These are phyloP conservation scores for Cicer cuneatum DNA, from an alignment of 306 rosid species.

Conservation along the genomic window DNA sequence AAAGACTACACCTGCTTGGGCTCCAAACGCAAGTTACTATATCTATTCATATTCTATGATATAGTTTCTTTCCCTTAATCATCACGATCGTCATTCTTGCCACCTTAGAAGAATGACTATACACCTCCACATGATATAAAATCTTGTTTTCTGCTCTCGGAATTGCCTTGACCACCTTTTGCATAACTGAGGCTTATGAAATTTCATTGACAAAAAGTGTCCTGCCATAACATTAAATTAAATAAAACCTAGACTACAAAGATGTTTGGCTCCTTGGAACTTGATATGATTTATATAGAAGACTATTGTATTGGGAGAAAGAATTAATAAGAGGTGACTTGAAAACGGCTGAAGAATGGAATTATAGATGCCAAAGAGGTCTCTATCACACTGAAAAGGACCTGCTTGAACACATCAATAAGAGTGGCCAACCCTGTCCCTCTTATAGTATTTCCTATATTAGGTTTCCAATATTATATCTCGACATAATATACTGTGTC, in stretches of 20 bases:
- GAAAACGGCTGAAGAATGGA: conserved; percentile 45
- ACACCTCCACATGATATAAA: conserved; percentile 74
- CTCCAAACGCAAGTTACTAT: too few species aligned
- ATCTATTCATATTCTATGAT: too few species aligned
- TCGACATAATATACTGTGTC: too few species aligned
- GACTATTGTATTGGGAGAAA: conserved; percentile 28
- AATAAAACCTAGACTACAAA: too few species aligned
- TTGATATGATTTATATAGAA: conserved; percentile 29
- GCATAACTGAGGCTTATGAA: conserved; percentile 47
- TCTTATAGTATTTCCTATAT: neutral
- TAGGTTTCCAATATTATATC: too few species aligned
- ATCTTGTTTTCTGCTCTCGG: conserved; percentile 58
- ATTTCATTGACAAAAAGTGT: conserved; percentile 38
- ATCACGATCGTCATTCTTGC: conserved; percentile 45
- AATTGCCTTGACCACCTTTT: conserved; percentile 52
- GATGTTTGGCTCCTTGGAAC: conserved; percentile 13
- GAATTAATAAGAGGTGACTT: conserved; percentile 36
- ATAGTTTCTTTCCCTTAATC: neutral
- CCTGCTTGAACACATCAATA: conserved; percentile 38
- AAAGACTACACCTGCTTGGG: too few species aligned
- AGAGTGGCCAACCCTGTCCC: conserved; percentile 54
- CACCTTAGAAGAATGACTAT: conserved; percentile 62
- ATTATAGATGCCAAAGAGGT: conserved; percentile 48
- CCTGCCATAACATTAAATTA: conserved; percentile 40
- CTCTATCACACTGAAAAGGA: conserved; percentile 54